phyloP scores from a whole-genome alignment of 352 stramenopile species.

The Aphanomyces invadans region DNA sequence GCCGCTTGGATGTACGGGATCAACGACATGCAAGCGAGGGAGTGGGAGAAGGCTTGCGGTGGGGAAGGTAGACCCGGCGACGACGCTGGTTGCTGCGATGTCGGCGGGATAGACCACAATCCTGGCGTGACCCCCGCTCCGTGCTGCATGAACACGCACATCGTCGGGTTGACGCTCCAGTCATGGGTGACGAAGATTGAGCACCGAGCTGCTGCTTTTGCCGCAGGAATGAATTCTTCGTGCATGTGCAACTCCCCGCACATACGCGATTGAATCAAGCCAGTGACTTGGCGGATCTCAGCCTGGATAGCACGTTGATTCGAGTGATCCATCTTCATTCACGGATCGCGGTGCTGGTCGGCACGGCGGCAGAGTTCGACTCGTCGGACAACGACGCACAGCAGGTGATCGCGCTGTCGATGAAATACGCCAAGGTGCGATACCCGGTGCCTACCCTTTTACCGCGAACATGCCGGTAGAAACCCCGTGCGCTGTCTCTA shows the following conservation, averaged over 20 bases:
- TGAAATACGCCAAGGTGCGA: neutral
- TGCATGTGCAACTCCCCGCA: conserved; percentile 75
- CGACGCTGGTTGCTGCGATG: too few relatives aligned
- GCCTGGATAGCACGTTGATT: conserved; percentile 8
- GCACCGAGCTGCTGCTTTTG: conserved; percentile 76
- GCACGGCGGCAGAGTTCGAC: too few relatives aligned
- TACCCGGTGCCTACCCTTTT: neutral
- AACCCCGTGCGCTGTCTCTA: neutral
- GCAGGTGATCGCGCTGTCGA: neutral
- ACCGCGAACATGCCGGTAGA: neutral
- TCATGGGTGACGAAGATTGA: conserved; percentile 82
- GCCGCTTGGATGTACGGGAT: conserved; percentile 83
- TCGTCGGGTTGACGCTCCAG: conserved; percentile 66
- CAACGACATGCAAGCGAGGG: conserved; percentile 81
- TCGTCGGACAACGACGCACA: too few relatives aligned
- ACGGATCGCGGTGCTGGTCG: too few relatives aligned
- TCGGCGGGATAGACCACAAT: conserved; percentile 6
- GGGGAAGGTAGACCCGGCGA: too few relatives aligned
- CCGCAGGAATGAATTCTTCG: conserved; percentile 85
- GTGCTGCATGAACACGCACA: conserved; percentile 77
- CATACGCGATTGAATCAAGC: conserved; percentile 77
- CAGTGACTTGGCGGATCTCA: conserved; percentile 15
- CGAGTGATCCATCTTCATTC: neutral
- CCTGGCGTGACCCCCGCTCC: conserved; percentile 36
- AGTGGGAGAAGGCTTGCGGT: conserved; percentile 65